Evolutionary conservation across 176 grass and related monocot species (phyloP), one percentile per base, ranked within the genome.

Genomic region (Typha latifolia): DNA sequence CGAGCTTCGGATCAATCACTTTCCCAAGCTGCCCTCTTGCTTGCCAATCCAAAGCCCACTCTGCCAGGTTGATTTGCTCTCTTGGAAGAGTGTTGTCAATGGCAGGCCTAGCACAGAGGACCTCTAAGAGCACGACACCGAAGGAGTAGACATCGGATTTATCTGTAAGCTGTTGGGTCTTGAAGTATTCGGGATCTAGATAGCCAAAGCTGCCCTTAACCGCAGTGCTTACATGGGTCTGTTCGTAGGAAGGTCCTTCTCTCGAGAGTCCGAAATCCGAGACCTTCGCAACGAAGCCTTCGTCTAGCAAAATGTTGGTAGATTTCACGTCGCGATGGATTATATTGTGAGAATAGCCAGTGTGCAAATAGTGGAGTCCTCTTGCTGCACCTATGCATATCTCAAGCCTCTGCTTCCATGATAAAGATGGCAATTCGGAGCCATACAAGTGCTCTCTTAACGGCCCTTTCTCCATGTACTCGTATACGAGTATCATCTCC

Each of bases 251-350:
- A 15, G 74, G 68, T 1, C 83, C 78, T 22, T 78, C 1, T 22
- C 67, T 68, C 8, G 84, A 86, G 22, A 86, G 59, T 13, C 84
- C 84, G 73, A 86, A 82, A 66, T 86, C 84, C 48, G 79, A 53
- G 13, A 86, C 74, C 73, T 86, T 86, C 16, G 78, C 78, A 57
- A 74, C 12, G 64, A 66, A 64, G 62, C 51, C 61, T 49, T 78
- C 53, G 56, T 59, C 82, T 16, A 90, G 75, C 18, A 89, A 66
- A 21, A 88, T 88, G 69, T 84, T 84, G 48, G 80, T 84, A 14
- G 85, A 81, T 67, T 84, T 88, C 31, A 88, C 77, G 49, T 88
- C 85, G 2, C 81, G 77, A 71, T 88, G 85, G 62, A 88, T 84
- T 68, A 88, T 81, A 62, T 75, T 84, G 52, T 84, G 69, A 3